Base-by-base conservation (phyloP, 83 land plant species). In the Larix sibirica region DNA sequence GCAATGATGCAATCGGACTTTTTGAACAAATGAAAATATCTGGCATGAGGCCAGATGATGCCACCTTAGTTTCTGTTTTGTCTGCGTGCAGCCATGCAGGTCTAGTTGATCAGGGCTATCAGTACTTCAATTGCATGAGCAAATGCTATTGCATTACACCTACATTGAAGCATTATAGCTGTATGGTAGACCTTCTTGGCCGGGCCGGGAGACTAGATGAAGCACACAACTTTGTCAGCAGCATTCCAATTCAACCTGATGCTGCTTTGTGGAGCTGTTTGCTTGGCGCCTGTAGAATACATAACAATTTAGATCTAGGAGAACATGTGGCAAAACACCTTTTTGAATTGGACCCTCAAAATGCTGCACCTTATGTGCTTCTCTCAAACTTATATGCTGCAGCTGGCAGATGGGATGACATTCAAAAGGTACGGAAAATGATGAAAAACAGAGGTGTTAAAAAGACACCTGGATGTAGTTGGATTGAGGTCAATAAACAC, bases 401-500 rank as follows among this genome's bases (percentile, higher is more conserved):
- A 33, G 73, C 36, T 31, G 73, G 73, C 14, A 68, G 73, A 20
- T 68, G 73, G 73, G 36, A 7, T 33, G 73, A 68, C 18, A 38
- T 20, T 68, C 73, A 68, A 68, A 68, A 68, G 8, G 73, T 68
- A 33, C 16, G 73, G 42, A 68, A 20, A 33, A 31, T 68, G 73
- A 68, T 68, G 73, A 31, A 68, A 17, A 16, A 68, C 6, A 68
- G 73, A 33, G 73, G 73, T 16, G 36, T 68, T 16, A 68, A 12
- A 68, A 68, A 68, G 73, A 33, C 36, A 9, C 73, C 73, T 68
- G 73, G 73, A 33, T 68, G 73, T 68, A 68, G 73, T 68, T 68
- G 73, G 73, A 68, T 91, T 31, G 73, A 68, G 18, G n/a, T 68
- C 73, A 17, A 68, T 33, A 68, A 68, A 33, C 31, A 31, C 4